Evolutionary conservation across 441 rosid genomes (phyloP), one percentile per base, ranked within the genome.

Genomic region (Theobroma grandiflorum): DNA sequence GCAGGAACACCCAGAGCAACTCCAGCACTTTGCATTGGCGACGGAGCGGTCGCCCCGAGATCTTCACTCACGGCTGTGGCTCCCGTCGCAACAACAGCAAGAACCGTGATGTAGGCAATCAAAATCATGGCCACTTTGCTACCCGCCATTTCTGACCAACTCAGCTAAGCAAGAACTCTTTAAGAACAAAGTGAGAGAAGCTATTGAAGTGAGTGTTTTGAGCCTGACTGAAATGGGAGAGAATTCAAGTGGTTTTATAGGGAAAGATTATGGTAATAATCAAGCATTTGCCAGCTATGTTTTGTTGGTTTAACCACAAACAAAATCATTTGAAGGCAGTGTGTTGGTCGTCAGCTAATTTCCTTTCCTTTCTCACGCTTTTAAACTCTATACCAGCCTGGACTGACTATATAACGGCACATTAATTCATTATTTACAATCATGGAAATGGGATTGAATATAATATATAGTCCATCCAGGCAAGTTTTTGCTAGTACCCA

Each of bases 1-100:
- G 78, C 80, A 10, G 86, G 79, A 83, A 75, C 79, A 5, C 81
- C 73, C 2, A 85, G 59, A 74, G 82, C 78, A 11, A 57, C 22
- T 40, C 74, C 89, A 8, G 74, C 52, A 62, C 85, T 85, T 72
- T 83, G 77, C 84, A 87, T 79, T 0, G 86, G 89, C 0, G 84
- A 63, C 1, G 88, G 89, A 2, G 86, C 81, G 0, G 77, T n/a
- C 15, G 78, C 88, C 26, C 84, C 85, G 9, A 68, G 40, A 55
- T 84, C 82, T 77, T 81, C 75, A 45, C 70, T 70, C 9, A 80
- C 82, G 14, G 75, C 79, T 0, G 79, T 47, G 67, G 79, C 79
- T 49, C 70, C 50, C 1, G 58, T 42, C 31, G 35, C 43, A 0
- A 80, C 76, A 43, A 79, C 78, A 22, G 81, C 14, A 52, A 87